Evolutionary conservation across 1,139 yeast species (phyloP), one percentile per base, ranked within the genome.

Genomic region (Pichia sp.): DNA sequence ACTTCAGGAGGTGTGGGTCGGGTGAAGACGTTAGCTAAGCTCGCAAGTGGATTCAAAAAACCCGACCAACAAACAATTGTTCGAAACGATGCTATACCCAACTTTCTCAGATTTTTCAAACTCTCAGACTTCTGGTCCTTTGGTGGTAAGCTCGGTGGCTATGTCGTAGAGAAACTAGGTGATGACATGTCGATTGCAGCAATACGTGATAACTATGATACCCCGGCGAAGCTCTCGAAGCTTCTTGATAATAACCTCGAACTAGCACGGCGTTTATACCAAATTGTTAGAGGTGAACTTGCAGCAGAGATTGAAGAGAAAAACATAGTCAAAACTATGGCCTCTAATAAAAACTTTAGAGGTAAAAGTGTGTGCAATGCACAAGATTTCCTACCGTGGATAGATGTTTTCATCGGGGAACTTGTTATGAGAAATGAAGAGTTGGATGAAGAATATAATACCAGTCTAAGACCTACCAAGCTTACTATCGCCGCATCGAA

Each of bases 1-100:
- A 86, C 97, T 0, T 86, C 96, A 0, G 93, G 94, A 15, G 98
- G 98, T 0, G 60, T 91, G 3, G 83, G 85, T 0, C 63, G 81
- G 16, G 83, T 77, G 39, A 86, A 86, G 54, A 71, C 77, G 3
- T 58, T 88, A 17, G 91, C 96, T 3, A 91, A 91, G 54, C 61
- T 91, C n/a, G 96, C 94, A 0, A 87, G 94, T 11, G 94, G 91
- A 4, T 78, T 66, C 49, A 69, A 71, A 37, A 91, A 91, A 50
- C 98, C 98, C 0, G 79, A 86, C 54, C 74, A 78, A 33, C 98
- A 91, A 54, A 86, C 96, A 0, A 67, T 84, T 3, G 66, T 91
- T 0, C 58, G 80, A 27, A 71, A 72, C 34, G 51, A 55, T 6
- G 62, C 72, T 19, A 63, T 78, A 1, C 48, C 62, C 3, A 50